Conservation (phyloP, 1,284 basidiomycete species). For the Wallemia mellicola region DNA sequence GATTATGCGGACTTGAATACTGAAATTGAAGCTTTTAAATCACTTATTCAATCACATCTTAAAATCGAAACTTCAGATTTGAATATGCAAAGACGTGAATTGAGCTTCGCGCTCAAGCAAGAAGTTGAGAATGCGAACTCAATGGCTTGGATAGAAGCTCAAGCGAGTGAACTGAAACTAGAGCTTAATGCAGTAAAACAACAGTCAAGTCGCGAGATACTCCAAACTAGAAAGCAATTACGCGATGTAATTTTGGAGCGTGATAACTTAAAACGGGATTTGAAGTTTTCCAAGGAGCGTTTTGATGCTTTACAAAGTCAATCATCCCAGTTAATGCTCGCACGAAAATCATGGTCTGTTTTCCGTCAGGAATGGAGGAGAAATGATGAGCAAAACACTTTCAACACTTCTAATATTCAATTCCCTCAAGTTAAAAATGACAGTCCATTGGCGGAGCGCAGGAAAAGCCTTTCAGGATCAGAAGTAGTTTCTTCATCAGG, state of each 20-base stretch:
- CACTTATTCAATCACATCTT: not conserved
- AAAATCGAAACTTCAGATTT: not conserved
- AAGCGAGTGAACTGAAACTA: not conserved
- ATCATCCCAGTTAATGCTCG: not conserved
- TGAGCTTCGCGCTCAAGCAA: not conserved
- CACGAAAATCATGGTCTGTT: not conserved
- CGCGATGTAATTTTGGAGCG: not conserved
- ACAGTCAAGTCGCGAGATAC: not conserved
- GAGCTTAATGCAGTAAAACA: not conserved
- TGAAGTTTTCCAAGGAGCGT: not conserved
- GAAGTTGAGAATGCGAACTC: not conserved
- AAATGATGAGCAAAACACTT: not conserved
- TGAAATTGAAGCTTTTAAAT: not conserved
- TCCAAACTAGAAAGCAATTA: not conserved
- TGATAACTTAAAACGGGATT: not conserved
- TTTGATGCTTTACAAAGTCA: not conserved
- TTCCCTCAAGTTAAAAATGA: not conserved
- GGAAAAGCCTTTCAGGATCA: too few relatives aligned
- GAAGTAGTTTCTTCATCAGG: too few relatives aligned
- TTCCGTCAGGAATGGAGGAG: not conserved
- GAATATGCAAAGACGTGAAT: not conserved
- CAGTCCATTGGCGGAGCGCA: not conserved
- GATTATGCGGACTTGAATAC: not conserved
- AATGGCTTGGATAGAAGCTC: not conserved
- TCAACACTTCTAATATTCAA: not conserved